A percentile compares a stretch with the other conserved stretches of the same genome.
Conservation (phyloP, 495 filamentous ascomycete genomes). For the Talaromyces borbonicus region DNA sequence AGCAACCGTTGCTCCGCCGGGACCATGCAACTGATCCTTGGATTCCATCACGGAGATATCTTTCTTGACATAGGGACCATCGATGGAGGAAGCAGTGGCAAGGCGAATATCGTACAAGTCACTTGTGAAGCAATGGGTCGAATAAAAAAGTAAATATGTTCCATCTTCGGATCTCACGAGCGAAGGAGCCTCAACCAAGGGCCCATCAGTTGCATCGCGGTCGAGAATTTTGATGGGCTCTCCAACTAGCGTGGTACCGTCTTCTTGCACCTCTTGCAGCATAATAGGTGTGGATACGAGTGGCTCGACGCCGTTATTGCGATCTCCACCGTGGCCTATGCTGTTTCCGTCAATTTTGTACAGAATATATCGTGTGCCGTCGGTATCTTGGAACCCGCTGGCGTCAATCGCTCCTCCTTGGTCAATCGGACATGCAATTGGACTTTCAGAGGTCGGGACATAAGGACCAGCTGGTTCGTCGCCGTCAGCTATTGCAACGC, state of each 20-base stretch:
- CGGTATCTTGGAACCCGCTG: conserved; percentile 39
- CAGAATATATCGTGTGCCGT: conserved; percentile 45
- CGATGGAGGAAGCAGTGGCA: conserved; percentile 35
- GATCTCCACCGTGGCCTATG: conserved; percentile 45
- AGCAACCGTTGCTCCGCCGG: conserved; percentile 42
- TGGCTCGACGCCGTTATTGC: conserved; percentile 42
- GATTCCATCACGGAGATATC: conserved; percentile 29
- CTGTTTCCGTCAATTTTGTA: conserved; percentile 58
- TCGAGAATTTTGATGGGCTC: conserved; percentile 44
- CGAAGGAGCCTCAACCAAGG: conserved; percentile 52
- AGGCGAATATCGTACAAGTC: conserved; percentile 45
- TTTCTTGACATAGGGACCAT: conserved; percentile 37
- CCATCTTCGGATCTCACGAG: conserved; percentile 34
- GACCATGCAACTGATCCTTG: conserved; percentile 33
- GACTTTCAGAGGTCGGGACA: conserved; percentile 23
- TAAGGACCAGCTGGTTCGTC: conserved; percentile 41
- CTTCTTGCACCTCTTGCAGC: conserved; percentile 42
- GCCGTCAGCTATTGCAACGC: conserved; percentile 33
- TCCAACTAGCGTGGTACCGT: conserved; percentile 44
- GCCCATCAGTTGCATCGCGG: conserved; percentile 44
- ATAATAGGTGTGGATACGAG: conserved; percentile 47
- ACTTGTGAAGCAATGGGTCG: conserved; percentile 45
- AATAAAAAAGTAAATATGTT: conserved; percentile 54
- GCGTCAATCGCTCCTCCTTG: conserved; percentile 52
- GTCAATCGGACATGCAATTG: conserved; percentile 40